These are phyloP conservation scores for Linum usitatissimum DNA, from an alignment of 345 rosid genomes.

Conservation along the genomic window DNA sequence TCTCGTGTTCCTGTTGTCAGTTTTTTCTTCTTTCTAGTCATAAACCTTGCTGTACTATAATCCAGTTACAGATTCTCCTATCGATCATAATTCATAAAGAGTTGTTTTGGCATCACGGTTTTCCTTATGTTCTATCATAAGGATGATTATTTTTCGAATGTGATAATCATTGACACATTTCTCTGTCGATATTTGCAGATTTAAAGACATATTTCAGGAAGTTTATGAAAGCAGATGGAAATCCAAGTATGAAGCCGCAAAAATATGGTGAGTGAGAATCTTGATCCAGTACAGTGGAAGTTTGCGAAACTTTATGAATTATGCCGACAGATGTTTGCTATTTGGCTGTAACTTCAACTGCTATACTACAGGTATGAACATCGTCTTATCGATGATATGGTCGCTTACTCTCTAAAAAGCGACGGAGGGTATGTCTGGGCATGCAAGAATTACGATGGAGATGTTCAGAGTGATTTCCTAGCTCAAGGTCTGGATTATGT, in stretches of 20 bases:
- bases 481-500: conserved; percentile 64
- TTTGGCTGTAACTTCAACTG: not conserved
- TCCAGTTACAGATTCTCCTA: not conserved
- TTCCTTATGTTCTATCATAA: too few species aligned
- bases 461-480: conserved; percentile 97
- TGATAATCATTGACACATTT: not conserved
- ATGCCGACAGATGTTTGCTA: too few species aligned
- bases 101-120: too few species aligned
- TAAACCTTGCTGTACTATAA: not conserved
- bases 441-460: conserved; percentile 98
- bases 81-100: not conserved
- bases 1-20: not conserved
- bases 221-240: conserved; percentile 92
- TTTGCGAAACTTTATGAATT: not conserved
- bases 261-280: conserved; percentile 56
- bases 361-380: conserved; percentile 77
- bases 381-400: conserved; percentile 99
- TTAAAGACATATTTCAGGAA: conserved; percentile 96
- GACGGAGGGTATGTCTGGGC: conserved; percentile 99
- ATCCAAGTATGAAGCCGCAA: conserved; percentile 85
- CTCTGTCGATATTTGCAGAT: conserved; percentile 28
- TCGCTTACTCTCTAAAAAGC: conserved; percentile 90
- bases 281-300: not conserved
- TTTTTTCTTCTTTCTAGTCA: not conserved
- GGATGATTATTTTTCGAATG: not conserved